Conservation (phyloP, 108 stramenopile genomes). For the Nitzschia inconspicua region DNA sequence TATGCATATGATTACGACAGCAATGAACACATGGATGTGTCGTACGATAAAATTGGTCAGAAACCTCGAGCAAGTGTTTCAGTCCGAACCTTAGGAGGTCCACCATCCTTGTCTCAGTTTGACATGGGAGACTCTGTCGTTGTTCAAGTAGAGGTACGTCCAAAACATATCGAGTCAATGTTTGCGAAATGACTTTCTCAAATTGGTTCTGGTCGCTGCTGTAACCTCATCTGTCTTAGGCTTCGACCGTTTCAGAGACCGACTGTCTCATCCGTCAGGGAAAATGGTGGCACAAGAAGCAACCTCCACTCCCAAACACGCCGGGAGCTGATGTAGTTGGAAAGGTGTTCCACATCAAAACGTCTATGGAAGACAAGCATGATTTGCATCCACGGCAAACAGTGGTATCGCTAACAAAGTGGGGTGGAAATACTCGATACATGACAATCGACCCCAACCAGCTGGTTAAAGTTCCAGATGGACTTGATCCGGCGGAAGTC, state of each 20-base stretch:
- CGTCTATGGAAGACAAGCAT: neutral
- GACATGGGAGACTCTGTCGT: slow-evolving; percentile 2
- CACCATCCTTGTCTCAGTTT: neutral
- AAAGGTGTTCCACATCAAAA: slow-evolving; percentile 31
- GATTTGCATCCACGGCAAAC: slow-evolving; percentile 41
- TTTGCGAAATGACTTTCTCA: neutral
- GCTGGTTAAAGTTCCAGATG: slow-evolving; percentile 55
- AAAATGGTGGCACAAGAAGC: slow-evolving; percentile 19
- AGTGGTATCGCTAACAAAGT: slow-evolving; percentile 46
- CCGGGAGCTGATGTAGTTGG: slow-evolving; percentile 58
- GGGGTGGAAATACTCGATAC: slow-evolving; percentile 73
- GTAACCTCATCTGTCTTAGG: slow-evolving; percentile 18
- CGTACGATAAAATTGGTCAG: slow-evolving; percentile 15
- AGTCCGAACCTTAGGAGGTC: slow-evolving; percentile 4
- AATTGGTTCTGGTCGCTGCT: neutral
- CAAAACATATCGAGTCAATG: neutral
- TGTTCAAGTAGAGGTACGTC: slow-evolving; percentile 41
- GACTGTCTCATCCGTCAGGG: slow-evolving; percentile 57
- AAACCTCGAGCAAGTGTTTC: slow-evolving; percentile 12
- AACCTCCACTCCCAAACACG: slow-evolving; percentile 2
- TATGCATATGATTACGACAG: slow-evolving; percentile 41
- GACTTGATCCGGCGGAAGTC: slow-evolving; percentile 40
- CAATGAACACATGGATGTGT: slow-evolving; percentile 27
- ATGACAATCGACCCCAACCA: slow-evolving; percentile 42
- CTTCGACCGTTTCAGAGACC: slow-evolving; percentile 48